Base-by-base conservation (phyloP, 1,139 yeast genomes). In the Kodamaea sp. region DNA sequence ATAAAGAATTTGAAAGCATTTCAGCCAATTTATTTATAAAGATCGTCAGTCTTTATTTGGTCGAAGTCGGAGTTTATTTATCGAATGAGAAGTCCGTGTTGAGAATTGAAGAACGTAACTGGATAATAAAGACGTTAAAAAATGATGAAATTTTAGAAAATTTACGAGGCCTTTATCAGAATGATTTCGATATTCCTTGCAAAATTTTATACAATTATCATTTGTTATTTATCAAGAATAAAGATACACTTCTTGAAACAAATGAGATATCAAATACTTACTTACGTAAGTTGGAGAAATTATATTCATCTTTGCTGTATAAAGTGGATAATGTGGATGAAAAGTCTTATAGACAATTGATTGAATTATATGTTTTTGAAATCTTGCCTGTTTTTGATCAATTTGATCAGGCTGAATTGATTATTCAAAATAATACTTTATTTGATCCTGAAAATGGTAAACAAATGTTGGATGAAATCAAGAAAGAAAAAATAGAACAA, bases 351-450 rank as follows among this genome's bases (percentile, higher is more conserved):
- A 15, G 20, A 15, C 20, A 15, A 15, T 50, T 68, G 35, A 43
- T 61, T 8, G 67, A 69, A 32, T 56, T 69, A 43, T 62, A 60
- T 38, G 60, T 65, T 7, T 65, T 62, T 47, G 67, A 68, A 44
- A 60, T 69, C 2, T 57, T 68, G 32, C 71, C 73, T 1, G 57
- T 57, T 4, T 46, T 54, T 28, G 58, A 60, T 27, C 46, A 54
- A 29, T 60, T 54, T 37, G 54, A 53, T 2, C 62, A 63, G 32
- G 67, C 75, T 1, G 52, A 43, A 29, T 42, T 40, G 27, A 51
- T 69, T 9, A 53, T 67, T 8, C 54, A 52, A 26, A 59, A 60
- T 37, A 48, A 50, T 1, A 12, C 50, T 1, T 38, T 45, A 12
- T 38, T 43, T 22, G 49, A 45, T 5, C 36, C 42, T 7, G 51